Base-by-base conservation (phyloP, 257 asterid genomes). In the Solanum arcanum region DNA sequence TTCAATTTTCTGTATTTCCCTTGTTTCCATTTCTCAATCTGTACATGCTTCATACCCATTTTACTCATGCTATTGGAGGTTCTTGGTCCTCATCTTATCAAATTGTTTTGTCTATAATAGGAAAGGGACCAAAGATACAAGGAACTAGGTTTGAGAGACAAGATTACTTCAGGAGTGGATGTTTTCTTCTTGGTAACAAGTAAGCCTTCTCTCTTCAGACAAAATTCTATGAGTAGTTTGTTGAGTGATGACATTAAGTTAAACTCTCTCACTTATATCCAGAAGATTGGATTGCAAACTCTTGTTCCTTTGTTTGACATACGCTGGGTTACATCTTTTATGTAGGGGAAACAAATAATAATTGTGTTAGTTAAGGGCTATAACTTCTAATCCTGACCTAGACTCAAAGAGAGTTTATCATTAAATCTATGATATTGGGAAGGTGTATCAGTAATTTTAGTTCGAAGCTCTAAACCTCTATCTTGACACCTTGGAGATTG, bases 91-190 rank as follows among this genome's bases (percentile, higher is more conserved):
- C 80, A 88, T 85, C 86, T 86, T 31, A 31, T 60, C 80, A 27
- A 72, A 76, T n/a, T 76, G 85, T 89, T 41, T 33, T 78, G 80
- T 70, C 49, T 16, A 15, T 64, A 87, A 89, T 77, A 95, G 98
- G 99, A 95, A 92, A 94, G 96, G 89, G 97, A 97, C 89, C 99
- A 94, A 84, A 93, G 98, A 91, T 97, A 95, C 95, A 97, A 92
- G 95, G 99, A 97, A 80, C 93, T 97, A 74, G 99, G 99, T 9
- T 90, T 95, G 89, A 94, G 98, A 91, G 99, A 97, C 91, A 97
- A 97, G 90, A 97, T 97, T 86, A 95, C 98, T 68, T 97, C 44
- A 95, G 98, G 93, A 95, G 98, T 87, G 98, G 99, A 41, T 94
- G 97, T 59, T 95, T 97, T 93, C 97, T 97, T 89, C 97, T 95